These are phyloP conservation scores for Thalassiosira allenii DNA, from an alignment of 352 stramenopile genomes.

Conservation along the genomic window DNA sequence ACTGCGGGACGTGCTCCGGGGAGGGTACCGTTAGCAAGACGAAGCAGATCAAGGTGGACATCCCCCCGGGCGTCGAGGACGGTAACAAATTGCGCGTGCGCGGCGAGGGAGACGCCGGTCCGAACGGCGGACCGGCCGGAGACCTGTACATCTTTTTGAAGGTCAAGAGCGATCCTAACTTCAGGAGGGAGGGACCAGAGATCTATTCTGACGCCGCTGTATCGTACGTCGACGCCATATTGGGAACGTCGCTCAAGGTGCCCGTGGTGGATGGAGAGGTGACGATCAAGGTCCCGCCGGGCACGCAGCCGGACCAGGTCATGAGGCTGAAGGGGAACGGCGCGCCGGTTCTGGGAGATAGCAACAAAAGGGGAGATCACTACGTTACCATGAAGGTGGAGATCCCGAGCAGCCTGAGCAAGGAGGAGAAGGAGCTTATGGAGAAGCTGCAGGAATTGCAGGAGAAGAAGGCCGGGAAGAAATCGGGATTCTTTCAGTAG, in stretches of 20 bases:
- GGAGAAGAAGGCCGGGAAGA: constrained; percentile 76
- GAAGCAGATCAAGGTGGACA: constrained; percentile 89
- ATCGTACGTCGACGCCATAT: constrained; percentile 88
- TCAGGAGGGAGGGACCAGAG: constrained; percentile 84
- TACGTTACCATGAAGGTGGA: constrained; percentile 88
- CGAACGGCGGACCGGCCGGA: constrained; percentile 84
- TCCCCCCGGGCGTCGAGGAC: constrained; percentile 87
- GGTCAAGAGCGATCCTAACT: constrained; percentile 85
- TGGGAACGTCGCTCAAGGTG: constrained; percentile 85
- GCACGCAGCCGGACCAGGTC: constrained; percentile 88
- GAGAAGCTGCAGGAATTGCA: constrained; percentile 80
- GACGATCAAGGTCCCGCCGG: constrained; percentile 88
- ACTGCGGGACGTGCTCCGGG: constrained; percentile 87
- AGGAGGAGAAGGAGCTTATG: constrained; percentile 85
- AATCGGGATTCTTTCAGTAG: constrained; percentile 68
- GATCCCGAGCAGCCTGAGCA: constrained; percentile 83
- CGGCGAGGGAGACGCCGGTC: constrained; percentile 88
- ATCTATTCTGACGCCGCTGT: constrained; percentile 86
- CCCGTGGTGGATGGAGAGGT: constrained; percentile 87
- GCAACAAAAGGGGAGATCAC: constrained; percentile 80
- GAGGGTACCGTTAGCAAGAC: constrained; percentile 87
- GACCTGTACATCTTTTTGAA: constrained; percentile 90
- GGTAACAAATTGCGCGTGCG: constrained; percentile 89
- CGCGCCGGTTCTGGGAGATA: constrained; percentile 80
- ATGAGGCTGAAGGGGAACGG: constrained; percentile 88